Percentiles rank a stretch among this genome's conserved stretches.
Evolutionary conservation across 2,329 filamentous ascomycete species (phyloP).

Genomic region (Exophiala sp.): DNA sequence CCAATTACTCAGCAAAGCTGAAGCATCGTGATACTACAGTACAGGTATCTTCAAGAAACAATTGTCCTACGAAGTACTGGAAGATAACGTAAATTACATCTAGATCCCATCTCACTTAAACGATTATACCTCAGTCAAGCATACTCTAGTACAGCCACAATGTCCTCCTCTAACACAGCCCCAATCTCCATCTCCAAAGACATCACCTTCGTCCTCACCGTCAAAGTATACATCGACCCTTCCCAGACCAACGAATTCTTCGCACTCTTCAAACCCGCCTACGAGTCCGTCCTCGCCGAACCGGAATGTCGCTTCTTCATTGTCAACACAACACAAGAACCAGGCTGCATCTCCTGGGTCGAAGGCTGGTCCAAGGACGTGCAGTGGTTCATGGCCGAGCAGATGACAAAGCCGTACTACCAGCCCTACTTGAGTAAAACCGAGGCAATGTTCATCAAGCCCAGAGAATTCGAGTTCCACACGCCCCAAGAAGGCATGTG

Average conservation of each 20-base stretch:
- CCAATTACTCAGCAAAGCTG: too few species aligned
- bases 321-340: conserved; percentile 32
- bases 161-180: neutral
- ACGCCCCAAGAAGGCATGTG: conserved; percentile 29
- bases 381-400: conserved; percentile 33
- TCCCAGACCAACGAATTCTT: conserved; percentile 33
- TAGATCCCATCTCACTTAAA: too few species aligned
- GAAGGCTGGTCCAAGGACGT: conserved; percentile 40
- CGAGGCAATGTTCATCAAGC: conserved; percentile 41
- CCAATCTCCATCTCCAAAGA: neutral
- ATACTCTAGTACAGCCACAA: neutral
- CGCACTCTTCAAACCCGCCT: conserved; percentile 37
- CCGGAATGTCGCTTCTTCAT: conserved; percentile 47
- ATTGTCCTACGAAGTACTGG: too few species aligned
- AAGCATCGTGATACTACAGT: too few species aligned
- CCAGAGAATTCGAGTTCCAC: conserved; percentile 34
- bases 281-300: conserved; percentile 42
- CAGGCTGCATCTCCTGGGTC: conserved; percentile 38
- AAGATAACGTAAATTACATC: too few species aligned
- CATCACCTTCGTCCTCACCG: conserved; percentile 19
- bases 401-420: conserved; percentile 42
- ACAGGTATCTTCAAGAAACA: too few species aligned
- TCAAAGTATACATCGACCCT: conserved; percentile 29
- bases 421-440: conserved; percentile 40
- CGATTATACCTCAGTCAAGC: too few species aligned